Evolutionary conservation across 148 eudicot genomes (phyloP), one percentile per base, ranked within the genome.

Genomic region (Vaccinium myrtillus): DNA sequence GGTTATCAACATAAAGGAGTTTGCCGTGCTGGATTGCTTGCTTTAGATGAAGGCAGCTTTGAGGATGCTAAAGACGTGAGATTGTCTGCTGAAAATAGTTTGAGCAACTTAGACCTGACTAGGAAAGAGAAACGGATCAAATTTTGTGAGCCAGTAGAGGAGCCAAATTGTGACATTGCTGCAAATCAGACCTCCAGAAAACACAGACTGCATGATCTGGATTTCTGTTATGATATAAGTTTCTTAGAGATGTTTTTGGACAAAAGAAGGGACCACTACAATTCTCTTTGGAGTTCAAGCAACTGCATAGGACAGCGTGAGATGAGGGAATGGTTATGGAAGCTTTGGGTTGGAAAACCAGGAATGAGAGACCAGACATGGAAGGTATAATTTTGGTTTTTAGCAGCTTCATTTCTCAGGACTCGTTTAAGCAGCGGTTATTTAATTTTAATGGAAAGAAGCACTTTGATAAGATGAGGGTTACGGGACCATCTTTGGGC

Each of bases 1-100:
- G 99, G 99, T n/a, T 94, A 90, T 88, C 92, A 86, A 58, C 99
- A 97, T 88, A 97, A 97, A 92, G 99, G 99, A 78, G 91, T 97
- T 81, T 93, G 96, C 75, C 96, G 99, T 79, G 99, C 98, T 80
- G 99, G 99, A 65, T 88, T 93, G 87, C 95, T 94, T 91, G 99
- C 99, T 86, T 81, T 93, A 53, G 91, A 87, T 84, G 95, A 89
- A 83, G 87, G 16, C 58, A 84, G 56, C 59, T 39, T 87, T 70
- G 92, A 87, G 51, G 91, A 83, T 69, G 18, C 82, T 75, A 86
- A 86, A 58, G 82, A 87, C 70, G 86, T 76, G 79, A 65, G 84
- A 50, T 70, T 85, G 50, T 78, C 43, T 50, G 49, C 74, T 84
- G 86, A 85, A 75, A 80, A 74, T 86, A 83, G 70, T 81, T 79